A percentile compares a stretch with the other conserved stretches of the same genome.
Conservation (phyloP, 257 asterid species). For the Scutellaria galericulata region DNA sequence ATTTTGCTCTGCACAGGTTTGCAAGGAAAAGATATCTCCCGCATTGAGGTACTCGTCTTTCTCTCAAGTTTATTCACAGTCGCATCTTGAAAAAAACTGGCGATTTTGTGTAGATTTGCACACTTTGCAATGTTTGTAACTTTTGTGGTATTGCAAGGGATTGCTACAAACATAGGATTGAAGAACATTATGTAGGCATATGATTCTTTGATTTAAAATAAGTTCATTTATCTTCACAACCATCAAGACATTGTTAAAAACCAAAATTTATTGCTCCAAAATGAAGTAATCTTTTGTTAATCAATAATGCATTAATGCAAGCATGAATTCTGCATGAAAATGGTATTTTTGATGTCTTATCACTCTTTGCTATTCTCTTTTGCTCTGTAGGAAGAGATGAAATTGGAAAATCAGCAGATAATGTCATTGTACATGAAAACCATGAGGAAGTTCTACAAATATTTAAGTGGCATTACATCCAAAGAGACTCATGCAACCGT, state of each 20-base stretch:
- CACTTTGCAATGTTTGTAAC: not conserved
- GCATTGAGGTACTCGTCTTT: slow-evolving; percentile 62
- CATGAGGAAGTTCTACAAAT: slow-evolving; percentile 77
- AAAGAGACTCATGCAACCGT: slow-evolving; percentile 52
- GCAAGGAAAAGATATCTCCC: slow-evolving; percentile 71
- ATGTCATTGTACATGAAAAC: slow-evolving; percentile 60
- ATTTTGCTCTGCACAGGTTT: slow-evolving; percentile 86
- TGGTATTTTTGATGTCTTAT: slow-evolving; percentile 7
- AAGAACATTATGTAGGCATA: not conserved
- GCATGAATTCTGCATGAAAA: slow-evolving; percentile 7
- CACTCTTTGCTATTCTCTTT: slow-evolving; percentile 5
- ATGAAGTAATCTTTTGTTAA: slow-evolving; percentile 15
- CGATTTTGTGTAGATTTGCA: no score
- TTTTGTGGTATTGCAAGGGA: slow-evolving; percentile 2
- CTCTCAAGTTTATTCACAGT: slow-evolving; percentile 9
- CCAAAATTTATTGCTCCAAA: not conserved
- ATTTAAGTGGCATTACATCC: slow-evolving; percentile 47
- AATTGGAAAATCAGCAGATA: slow-evolving; percentile 76
- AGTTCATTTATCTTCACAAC: not conserved
- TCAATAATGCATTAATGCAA: not conserved
- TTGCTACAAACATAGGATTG: no score
- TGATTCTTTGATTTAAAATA: not conserved
- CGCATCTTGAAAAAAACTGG: not conserved
- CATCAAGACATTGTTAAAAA: not conserved
- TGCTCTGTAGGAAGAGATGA: slow-evolving; percentile 70